phyloP scores from a whole-genome alignment of 768 basidiomycete species.

The Tulasnella sp. region DNA sequence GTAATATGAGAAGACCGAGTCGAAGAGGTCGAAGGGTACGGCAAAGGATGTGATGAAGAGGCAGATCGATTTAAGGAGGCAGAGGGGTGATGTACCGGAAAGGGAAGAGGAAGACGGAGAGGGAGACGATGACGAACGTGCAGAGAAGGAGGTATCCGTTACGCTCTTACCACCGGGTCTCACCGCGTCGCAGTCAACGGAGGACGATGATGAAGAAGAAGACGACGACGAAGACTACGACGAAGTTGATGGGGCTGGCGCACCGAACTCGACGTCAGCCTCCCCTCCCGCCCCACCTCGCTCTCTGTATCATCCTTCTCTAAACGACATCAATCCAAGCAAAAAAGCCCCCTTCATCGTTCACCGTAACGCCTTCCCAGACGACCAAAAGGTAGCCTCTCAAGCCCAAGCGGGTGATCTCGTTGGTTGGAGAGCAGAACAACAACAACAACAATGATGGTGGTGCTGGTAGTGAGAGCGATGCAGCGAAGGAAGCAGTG shows the following conservation, averaged over 20 bases:
- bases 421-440: conserved; percentile 14
- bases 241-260: conserved; percentile 23
- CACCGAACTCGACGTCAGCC: conserved; percentile 22
- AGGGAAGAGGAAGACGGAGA: not conserved
- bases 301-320: conserved; percentile 27
- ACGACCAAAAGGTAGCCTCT: conserved; percentile 53
- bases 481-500: conserved; percentile 30
- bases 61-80: conserved; percentile 20
- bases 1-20: conserved; percentile 32
- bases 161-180: not conserved
- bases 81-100: too few species aligned
- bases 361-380: conserved; percentile 56
- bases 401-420: conserved; percentile 13
- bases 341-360: not conserved
- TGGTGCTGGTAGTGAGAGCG: conserved; percentile 6
- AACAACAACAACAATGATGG: conserved; percentile 27
- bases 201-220: conserved; percentile 17
- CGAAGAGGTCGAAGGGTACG: conserved; percentile 32
- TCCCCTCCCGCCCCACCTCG: conserved; percentile 31
- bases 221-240: conserved; percentile 24
- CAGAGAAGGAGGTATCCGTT: not conserved
- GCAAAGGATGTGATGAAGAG: conserved; percentile 28
- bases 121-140: not conserved
- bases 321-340: not conserved
- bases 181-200: not conserved